phyloP scores from a whole-genome alignment of 495 filamentous ascomycete genomes.

The Letharia columbiana region DNA sequence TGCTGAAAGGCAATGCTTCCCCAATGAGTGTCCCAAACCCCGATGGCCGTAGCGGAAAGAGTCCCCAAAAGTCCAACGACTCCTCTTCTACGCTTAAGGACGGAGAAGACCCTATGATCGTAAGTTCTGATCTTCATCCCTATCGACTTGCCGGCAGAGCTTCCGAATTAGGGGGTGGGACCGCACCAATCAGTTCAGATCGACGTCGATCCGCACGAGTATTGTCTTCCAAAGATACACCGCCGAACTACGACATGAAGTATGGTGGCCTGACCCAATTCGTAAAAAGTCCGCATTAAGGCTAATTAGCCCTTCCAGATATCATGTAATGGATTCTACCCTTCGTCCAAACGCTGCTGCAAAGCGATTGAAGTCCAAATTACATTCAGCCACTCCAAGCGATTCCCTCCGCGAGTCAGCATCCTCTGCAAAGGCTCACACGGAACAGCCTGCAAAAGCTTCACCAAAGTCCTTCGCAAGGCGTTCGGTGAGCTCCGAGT shows the following conservation, averaged over 20 bases:
- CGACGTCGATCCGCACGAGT: background rate
- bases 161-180: background rate
- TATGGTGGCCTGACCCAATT: background rate
- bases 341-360: background rate
- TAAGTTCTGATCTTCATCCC: background rate
- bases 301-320: background rate
- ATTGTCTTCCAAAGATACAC: background rate
- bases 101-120: background rate
- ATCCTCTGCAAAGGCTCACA: background rate
- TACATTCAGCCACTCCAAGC: background rate
- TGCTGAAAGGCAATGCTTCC: background rate
- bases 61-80: background rate
- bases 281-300: background rate
- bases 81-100: background rate
- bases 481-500: background rate
- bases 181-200: background rate
- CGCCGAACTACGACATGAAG: constrained; percentile 11
- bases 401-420: background rate
- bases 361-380: background rate
- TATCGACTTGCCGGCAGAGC: background rate
- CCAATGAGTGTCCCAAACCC: background rate
- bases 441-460: background rate
- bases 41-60: background rate
- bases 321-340: constrained; percentile 6
- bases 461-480: background rate